Conservation (phyloP, 345 rosid species). For the Citropsis articulata region DNA sequence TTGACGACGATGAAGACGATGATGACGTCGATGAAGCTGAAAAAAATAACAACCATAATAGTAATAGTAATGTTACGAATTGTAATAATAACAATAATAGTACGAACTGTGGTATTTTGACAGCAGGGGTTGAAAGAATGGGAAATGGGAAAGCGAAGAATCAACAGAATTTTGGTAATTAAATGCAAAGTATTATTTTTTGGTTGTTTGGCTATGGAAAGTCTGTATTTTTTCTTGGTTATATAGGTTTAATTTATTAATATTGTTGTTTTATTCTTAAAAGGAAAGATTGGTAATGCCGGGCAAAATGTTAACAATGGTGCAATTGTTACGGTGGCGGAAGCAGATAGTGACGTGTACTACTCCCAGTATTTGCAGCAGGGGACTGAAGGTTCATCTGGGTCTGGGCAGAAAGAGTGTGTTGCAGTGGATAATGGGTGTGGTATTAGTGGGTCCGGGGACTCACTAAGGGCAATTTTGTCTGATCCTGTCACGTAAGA, state of each 20-base stretch:
- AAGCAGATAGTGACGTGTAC: constrained; percentile 51
- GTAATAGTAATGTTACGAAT: constrained; percentile 18
- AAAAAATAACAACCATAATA: constrained; percentile 10
- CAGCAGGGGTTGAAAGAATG: constrained; percentile 22
- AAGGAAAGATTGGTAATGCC: constrained; percentile 38
- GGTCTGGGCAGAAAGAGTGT: constrained; percentile 51
- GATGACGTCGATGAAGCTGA: constrained; percentile 17
- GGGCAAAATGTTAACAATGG: constrained; percentile 27
- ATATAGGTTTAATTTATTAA: not conserved
- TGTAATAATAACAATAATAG: constrained; percentile 16
- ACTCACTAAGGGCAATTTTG: constrained; percentile 62
- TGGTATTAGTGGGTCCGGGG: constrained; percentile 76
- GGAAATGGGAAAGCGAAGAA: constrained; percentile 47
- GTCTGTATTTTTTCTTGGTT: not conserved
- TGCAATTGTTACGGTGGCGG: constrained; percentile 42
- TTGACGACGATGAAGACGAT: constrained; percentile 36
- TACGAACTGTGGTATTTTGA: not conserved
- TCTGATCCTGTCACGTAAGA: constrained; percentile 87
- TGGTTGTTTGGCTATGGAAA: constrained; percentile 2
- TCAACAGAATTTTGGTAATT: constrained; percentile 26
- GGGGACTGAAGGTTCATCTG: constrained; percentile 41
- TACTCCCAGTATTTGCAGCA: constrained; percentile 47
- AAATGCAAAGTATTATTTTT: not conserved
- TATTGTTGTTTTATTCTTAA: not conserved
- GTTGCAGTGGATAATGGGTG: constrained; percentile 46